Conservation (phyloP, 2,329 filamentous ascomycete genomes). For the Colletotrichum cordylinicola region DNA sequence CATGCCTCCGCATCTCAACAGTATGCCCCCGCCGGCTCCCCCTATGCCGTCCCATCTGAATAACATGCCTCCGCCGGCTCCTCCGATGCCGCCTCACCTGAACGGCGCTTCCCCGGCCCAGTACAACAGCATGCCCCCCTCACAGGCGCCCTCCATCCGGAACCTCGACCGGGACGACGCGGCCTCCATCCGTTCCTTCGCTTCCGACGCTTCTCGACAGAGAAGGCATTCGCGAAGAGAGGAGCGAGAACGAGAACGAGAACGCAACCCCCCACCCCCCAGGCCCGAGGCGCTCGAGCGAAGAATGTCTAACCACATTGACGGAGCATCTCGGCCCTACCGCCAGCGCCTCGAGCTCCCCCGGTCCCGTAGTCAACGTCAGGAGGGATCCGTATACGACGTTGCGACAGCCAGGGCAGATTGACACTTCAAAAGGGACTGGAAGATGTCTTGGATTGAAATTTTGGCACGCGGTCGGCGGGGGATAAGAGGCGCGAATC, state of each 20-base stretch:
- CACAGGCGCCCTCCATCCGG: neutral
- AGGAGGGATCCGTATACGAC: constrained; percentile 19
- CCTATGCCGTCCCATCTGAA: neutral
- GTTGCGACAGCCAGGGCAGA: constrained; percentile 12
- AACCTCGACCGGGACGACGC: neutral
- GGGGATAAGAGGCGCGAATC: neutral
- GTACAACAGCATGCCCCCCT: neutral
- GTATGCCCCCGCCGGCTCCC: neutral
- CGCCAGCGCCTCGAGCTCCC: constrained; percentile 19
- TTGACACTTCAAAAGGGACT: neutral
- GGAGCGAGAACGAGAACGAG: neutral
- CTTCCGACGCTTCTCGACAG: constrained; percentile 13
- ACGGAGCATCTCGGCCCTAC: constrained; percentile 11
- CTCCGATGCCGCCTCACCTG: neutral
- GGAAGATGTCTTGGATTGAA: neutral
- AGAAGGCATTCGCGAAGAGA: constrained; percentile 8
- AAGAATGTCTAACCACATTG: constrained; percentile 10
- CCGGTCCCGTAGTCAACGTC: constrained; percentile 12
- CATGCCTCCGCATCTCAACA: neutral
- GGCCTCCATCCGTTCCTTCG: constrained; percentile 13
- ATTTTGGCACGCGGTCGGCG: neutral
- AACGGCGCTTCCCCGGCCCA: neutral
- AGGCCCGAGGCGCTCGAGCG: constrained; percentile 5
- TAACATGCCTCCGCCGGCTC: neutral
- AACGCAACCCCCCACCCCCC: neutral